These are phyloP conservation scores for Wickerhamomyces ciferrii DNA, from an alignment of 805 yeast species.

Conservation along the genomic window DNA sequence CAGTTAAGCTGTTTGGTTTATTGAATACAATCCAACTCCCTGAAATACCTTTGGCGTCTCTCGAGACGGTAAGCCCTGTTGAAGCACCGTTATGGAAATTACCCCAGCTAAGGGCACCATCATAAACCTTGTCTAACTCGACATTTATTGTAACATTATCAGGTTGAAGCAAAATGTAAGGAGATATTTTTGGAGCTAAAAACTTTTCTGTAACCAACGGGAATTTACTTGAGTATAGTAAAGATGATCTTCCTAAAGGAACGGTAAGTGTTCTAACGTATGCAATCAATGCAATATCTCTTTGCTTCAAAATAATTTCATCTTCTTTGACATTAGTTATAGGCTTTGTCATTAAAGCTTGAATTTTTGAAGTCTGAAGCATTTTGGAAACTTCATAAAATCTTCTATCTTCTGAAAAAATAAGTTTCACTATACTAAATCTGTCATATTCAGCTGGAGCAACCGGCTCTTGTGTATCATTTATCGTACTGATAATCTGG, in stretches of 20 bases:
- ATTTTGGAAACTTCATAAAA: conserved; percentile 71
- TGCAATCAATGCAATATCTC: conserved; percentile 52
- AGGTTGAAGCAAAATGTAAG: conserved; percentile 62
- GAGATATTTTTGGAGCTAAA: conserved; percentile 71
- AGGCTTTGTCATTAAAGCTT: conserved; percentile 34
- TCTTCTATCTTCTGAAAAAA: conserved; percentile 75
- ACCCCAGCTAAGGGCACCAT: conserved; percentile 66
- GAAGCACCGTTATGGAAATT: conserved; percentile 90
- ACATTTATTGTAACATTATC: conserved; percentile 57
- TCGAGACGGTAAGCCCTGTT: conserved; percentile 73
- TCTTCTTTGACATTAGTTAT: conserved; percentile 41
- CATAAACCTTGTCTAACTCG: conserved; percentile 48
- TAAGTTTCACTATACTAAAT: conserved; percentile 58
- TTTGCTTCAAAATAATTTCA: conserved; percentile 48
- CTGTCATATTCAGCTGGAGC: conserved; percentile 69
- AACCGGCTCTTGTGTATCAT: conserved; percentile 39
- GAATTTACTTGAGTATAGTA: conserved; percentile 58
- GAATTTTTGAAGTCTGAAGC: conserved; percentile 65
- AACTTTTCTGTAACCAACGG: conserved; percentile 85
- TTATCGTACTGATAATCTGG: conserved; percentile 32
- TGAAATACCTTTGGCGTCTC: conserved; percentile 59
- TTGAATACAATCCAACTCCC: conserved; percentile 93
- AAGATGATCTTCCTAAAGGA: conserved; percentile 75
- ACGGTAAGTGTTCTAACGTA: conserved; percentile 62
- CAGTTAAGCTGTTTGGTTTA: conserved; percentile 60